phyloP scores from a whole-genome alignment of 495 filamentous ascomycete species.

The Hypoxylon fragiforme region DNA sequence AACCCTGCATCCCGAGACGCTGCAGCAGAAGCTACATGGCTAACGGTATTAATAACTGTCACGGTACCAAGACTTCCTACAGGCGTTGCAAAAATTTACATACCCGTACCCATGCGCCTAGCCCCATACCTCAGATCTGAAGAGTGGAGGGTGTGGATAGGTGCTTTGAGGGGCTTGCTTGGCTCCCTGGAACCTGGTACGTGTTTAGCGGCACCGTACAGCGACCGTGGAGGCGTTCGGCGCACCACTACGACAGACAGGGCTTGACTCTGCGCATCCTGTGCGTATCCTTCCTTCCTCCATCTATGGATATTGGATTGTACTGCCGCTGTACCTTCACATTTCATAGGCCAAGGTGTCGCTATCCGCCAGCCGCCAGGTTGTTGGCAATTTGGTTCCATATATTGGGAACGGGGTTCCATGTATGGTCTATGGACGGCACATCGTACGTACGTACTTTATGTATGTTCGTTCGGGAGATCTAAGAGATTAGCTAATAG shows the following conservation, averaged over 20 bases:
- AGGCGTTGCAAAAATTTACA: slow-evolving; percentile 28
- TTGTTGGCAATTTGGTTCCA: slow-evolving; percentile 2
- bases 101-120: slow-evolving; percentile 18
- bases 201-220: slow-evolving; percentile 20
- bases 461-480: no score
- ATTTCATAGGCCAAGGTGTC: slow-evolving; percentile 10
- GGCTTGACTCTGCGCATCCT: slow-evolving; percentile 16
- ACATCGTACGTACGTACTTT: slow-evolving; percentile 32
- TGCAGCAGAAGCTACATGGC: no score
- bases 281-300: no score
- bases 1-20: slow-evolving; percentile 20
- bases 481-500: slow-evolving; percentile 16
- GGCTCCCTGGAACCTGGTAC: slow-evolving; percentile 19
- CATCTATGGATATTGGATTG: not conserved
- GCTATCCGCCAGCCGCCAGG: slow-evolving; percentile 25
- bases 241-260: slow-evolving; percentile 22
- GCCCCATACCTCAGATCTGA: slow-evolving; percentile 26
- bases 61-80: slow-evolving; percentile 9
- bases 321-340: slow-evolving; percentile 16
- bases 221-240: slow-evolving; percentile 28
- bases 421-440: slow-evolving; percentile 14
- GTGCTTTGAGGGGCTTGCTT: slow-evolving; percentile 25
- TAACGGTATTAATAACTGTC: slow-evolving; percentile 19
- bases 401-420: slow-evolving; percentile 20
- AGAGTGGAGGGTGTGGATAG: slow-evolving; percentile 17